A percentile compares a stretch with the other conserved stretches of the same genome.
These are phyloP conservation scores for Tetragonia tetragonoides DNA, from an alignment of 148 eudicot genomes.

Conservation along the genomic window DNA sequence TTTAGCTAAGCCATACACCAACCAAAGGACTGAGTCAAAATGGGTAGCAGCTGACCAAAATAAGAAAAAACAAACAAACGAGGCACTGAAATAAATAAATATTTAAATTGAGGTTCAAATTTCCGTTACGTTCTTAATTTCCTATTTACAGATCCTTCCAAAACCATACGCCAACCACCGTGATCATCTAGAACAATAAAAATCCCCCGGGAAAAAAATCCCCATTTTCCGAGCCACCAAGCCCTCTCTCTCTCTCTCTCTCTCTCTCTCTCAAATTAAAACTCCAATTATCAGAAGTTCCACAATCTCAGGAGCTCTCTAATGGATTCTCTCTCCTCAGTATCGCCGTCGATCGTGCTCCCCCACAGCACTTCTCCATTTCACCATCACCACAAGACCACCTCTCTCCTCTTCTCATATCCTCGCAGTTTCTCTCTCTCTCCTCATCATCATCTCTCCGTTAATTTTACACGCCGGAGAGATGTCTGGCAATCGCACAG, in stretches of 20 bases:
- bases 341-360: conserved; percentile 56
- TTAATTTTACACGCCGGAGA: conserved; percentile 22
- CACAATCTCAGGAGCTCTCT: too few species aligned
- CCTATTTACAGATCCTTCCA: too few species aligned
- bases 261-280: too few species aligned
- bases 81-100: too few species aligned
- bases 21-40: too few species aligned
- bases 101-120: too few species aligned
- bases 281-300: not conserved
- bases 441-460: conserved; percentile 1
- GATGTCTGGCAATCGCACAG: conserved; percentile 12
- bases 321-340: conserved; percentile 80
- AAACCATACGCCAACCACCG: not conserved
- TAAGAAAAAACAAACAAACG: too few species aligned
- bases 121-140: too few species aligned
- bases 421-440: not conserved
- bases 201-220: too few species aligned
- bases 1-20: too few species aligned
- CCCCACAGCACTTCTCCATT: conserved; percentile 26
- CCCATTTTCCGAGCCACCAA: too few species aligned
- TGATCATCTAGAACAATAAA: not conserved
- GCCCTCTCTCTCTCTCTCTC: not conserved
- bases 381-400: conserved; percentile 23
- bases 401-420: not conserved
- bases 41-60: too few species aligned